phyloP scores from a whole-genome alignment of 495 filamentous ascomycete species.

The Hypoxylon perforatum region DNA sequence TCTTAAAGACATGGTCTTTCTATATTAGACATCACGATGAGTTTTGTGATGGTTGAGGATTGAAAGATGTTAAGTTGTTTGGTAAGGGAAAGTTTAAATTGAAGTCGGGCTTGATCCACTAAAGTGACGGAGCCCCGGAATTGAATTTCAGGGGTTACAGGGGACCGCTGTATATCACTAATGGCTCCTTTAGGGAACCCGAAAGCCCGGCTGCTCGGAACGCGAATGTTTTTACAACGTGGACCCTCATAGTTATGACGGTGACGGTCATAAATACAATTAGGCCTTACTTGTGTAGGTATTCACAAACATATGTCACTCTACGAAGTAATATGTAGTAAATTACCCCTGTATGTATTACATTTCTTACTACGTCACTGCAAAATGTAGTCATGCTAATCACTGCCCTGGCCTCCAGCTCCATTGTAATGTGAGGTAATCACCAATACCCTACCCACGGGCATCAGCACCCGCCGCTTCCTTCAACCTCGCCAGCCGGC shows the following conservation, averaged over 20 bases:
- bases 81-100: neutral
- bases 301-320: neutral
- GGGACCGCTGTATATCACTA: neutral
- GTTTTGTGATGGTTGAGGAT: neutral
- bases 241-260: no score
- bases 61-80: neutral
- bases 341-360: no score
- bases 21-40: neutral
- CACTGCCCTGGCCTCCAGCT: no score
- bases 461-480: slow-evolving; percentile 61
- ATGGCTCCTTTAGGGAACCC: neutral
- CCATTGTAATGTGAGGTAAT: no score
- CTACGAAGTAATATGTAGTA: no score
- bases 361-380: no score
- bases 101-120: slow-evolving; percentile 11
- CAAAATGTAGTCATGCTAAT: no score
- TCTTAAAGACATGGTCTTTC: slow-evolving; percentile 21
- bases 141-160: slow-evolving; percentile 8
- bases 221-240: no score
- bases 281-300: neutral
- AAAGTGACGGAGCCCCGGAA: slow-evolving; percentile 5
- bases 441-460: neutral
- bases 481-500: slow-evolving; percentile 74
- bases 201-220: no score
- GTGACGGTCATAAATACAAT: no score